Evolutionary conservation across 495 filamentous ascomycete genomes (phyloP), one percentile per base, ranked within the genome.

Genomic region (Hapsidospora chrysogenum): DNA sequence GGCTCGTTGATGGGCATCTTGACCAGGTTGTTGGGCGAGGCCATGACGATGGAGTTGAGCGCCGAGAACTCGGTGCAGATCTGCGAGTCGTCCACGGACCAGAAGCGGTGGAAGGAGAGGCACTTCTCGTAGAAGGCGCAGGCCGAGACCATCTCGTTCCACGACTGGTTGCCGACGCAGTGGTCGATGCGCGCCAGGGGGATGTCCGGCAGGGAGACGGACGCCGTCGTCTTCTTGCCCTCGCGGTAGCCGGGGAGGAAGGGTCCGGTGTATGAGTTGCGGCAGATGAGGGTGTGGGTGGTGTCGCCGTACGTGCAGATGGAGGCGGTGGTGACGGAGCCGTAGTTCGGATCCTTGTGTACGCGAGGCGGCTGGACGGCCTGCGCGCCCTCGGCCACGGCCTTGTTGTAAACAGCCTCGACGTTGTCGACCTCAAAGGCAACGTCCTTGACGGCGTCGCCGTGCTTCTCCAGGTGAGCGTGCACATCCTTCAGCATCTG

Each of bases 1-100:
- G 85, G 86, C 59, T 95, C 84, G 66, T 94, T 94, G 68, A 95
- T 87, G 44, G 86, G 86, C 81, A 94, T 94, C 54, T 93, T 93
- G 44, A 94, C 78, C 4, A 75, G 49, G 39, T 56, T 54, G 31
- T 83, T 75, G 54, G 80, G 78, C 1, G 73, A 79, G 9, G 82
- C 72, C 82, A 94, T 89, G 45, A 94, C 86, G 42, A 92, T 72
- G 45, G 70, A 78, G 50, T 74, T 78, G 17, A 94, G 62, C 3
- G 85, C 81, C 10, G 77, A 83, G 68, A 77, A 94, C 43, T 89
- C 84, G 49, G 84, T 92, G 65, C 71, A 80, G 49, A 93, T 80
- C 41, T 85, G 66, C 40, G 63, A 76, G 57, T 93, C 85, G 51
- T 94, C 85, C 21, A 92, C 84, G 23, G 70, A 78, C 85, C 86